Evolutionary conservation across 805 yeast genomes (phyloP), one percentile per base, ranked within the genome.

Genomic region (Lachancea nothofagi): DNA sequence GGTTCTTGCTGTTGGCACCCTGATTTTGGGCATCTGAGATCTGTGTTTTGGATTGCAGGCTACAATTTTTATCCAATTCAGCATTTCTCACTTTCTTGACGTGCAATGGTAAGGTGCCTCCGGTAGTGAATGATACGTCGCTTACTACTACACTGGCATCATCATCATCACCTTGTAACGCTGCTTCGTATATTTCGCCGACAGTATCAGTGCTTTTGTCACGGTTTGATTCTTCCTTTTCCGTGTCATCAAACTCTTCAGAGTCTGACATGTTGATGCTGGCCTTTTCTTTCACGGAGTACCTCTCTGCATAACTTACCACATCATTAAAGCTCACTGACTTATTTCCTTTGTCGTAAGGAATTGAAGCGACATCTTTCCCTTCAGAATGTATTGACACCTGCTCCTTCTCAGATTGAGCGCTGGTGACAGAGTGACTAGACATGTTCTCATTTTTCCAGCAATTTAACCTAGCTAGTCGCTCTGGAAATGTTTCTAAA

Each of bases 401-500:
- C 5, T 34, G 41, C 19, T 36, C 41, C 10, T 26, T 23, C 7
- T 29, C 33, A 3, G 29, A 15, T 8, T 30, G 35, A 7, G 8
- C 14, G 28, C 34, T 38, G 29, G 34, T 40, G 10, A 44, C 29
- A 8, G 54, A 40, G 21, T 48, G 42, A 4, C 54, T 47, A 7
- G 56, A 47, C 52, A 59, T 51, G 38, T 82, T 86, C 59, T 86
- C 96, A 62, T 90, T 90, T 50, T 86, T 81, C 77, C 90, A 86
- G 62, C 96, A 85, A 59, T 93, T 93, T 29, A 89, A 68, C 41
- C 97, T 71, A 0, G 98, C 98, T 39, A 93, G 64, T 43, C 97
- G 70, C 62, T 93, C 98, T 33, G 79, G 83, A 45, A 85, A 88
- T 0, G 96, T 86, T 61, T 93, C 98, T 26, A 93, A 66, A 42